Base-by-base conservation (phyloP, 495 filamentous ascomycete genomes). In the Bryoglossum gracile region DNA sequence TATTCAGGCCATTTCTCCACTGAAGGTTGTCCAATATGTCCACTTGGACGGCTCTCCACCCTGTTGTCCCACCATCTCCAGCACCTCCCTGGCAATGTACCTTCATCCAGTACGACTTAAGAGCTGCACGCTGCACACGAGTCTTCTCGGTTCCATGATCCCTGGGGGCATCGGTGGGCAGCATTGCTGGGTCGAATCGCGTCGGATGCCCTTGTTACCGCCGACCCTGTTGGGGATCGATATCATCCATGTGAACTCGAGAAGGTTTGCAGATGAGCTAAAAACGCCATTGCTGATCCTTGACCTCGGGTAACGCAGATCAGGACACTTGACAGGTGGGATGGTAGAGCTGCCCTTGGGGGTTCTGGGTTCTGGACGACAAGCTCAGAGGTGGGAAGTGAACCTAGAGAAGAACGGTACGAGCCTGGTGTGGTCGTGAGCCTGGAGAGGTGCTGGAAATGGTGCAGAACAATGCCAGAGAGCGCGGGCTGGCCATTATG, bases 261-360 rank as follows among this genome's bases (percentile, higher is more conserved):
- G n/a, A 51, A 54, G 44, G 13, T 36, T 45, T 50, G 48, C 25
- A 50, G 51, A 34, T 37, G 51, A 53, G 44, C 56, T 55, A 59
- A 55, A 52, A 59, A 37, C 56, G 56, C 56, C 56, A 52, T 42
- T 34, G 56, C 18, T 45, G 38, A 53, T 49, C 55, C 51, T 45
- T 43, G 53, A 42, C 17, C 43, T 55, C 54, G 54, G 54, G 49
- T 51, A 57, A 44, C 51, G 57, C 47, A 59, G 57, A 59, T 59
- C 57, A 49, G 33, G 46, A 43, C 23, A 48, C 19, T 36, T 56
- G 53, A 59, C 57, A 59, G 53, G 52, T 55, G 43, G 24, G 45
- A 53, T 24, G 36, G n/a, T n/a, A n/a, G n/a, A n/a, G n/a, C n/a
- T n/a, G 21, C 41, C 14, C 11, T n/a, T n/a, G n/a, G n/a, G n/a